phyloP scores from a whole-genome alignment of 495 filamentous ascomycete species.

The Talaromyces ruber region DNA sequence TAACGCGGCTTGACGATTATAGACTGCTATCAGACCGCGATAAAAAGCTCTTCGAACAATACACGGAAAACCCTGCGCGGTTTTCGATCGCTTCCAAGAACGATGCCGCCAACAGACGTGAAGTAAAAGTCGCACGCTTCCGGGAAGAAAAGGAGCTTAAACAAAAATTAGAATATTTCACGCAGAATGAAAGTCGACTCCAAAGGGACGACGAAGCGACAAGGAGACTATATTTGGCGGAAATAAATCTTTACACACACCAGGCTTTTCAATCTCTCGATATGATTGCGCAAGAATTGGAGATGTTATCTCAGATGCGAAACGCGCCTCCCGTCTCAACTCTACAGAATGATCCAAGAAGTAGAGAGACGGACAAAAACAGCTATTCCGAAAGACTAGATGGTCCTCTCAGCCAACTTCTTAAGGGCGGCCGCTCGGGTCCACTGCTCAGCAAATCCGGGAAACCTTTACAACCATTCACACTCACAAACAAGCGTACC shows the following conservation, averaged over 20 bases:
- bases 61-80: conserved; percentile 51
- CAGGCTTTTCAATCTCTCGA: conserved; percentile 81
- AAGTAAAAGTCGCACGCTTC: conserved; percentile 80
- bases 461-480: conserved; percentile 88
- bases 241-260: conserved; percentile 63
- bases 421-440: conserved; percentile 47
- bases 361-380: conserved; percentile 28
- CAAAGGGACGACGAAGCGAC: conserved; percentile 70
- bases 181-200: conserved; percentile 48
- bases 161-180: conserved; percentile 65
- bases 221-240: conserved; percentile 68
- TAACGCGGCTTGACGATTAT: conserved; percentile 71
- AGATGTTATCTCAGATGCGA: conserved; percentile 71
- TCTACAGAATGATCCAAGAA: conserved; percentile 39
- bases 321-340: conserved; percentile 20
- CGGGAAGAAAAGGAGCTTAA: conserved; percentile 82
- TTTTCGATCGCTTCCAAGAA: conserved; percentile 62
- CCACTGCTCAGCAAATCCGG: conserved; percentile 75
- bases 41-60: conserved; percentile 61
- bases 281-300: conserved; percentile 69
- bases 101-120: conserved; percentile 66
- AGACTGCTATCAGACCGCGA: conserved; percentile 59
- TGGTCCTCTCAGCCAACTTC: conserved; percentile 44
- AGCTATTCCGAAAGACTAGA: conserved; percentile 74
- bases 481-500: conserved; percentile 68